Percentiles rank a stretch among this genome's conserved stretches.
These are phyloP conservation scores for Epichloe typhina DNA, from an alignment of 2,329 filamentous ascomycete species.

Conservation along the genomic window DNA sequence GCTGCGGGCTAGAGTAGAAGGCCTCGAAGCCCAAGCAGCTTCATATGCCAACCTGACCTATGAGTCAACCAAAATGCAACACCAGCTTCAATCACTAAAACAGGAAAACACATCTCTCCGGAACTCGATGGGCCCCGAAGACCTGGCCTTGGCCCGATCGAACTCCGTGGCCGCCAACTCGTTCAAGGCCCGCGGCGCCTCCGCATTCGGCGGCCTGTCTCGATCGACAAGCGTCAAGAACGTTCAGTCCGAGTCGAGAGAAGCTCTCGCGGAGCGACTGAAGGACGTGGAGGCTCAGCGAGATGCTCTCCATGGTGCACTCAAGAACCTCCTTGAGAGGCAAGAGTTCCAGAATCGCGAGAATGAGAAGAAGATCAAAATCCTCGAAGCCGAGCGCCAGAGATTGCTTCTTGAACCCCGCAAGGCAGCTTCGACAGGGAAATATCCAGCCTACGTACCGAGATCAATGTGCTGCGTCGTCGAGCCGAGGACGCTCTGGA, in stretches of 20 bases:
- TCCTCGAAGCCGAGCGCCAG: constrained; percentile 67
- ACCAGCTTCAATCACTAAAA: constrained; percentile 63
- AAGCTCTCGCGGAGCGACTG: constrained; percentile 61
- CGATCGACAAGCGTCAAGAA: constrained; percentile 47
- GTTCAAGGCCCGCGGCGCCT: constrained; percentile 25
- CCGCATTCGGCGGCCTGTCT: constrained; percentile 32
- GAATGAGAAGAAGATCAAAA: constrained; percentile 65
- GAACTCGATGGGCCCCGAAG: constrained; percentile 19
- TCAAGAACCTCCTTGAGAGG: constrained; percentile 73
- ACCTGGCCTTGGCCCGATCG: constrained; percentile 39
- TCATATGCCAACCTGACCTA: constrained; percentile 64
- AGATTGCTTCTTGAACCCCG: constrained; percentile 55
- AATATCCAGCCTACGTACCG: constrained; percentile 63
- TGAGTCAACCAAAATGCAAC: constrained; percentile 73
- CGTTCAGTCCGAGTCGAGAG: constrained; percentile 42
- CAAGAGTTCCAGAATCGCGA: constrained; percentile 77
- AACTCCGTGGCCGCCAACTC: constrained; percentile 51
- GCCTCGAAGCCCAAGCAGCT: constrained; percentile 60
- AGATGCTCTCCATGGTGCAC: constrained; percentile 76
- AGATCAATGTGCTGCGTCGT: constrained; percentile 71
- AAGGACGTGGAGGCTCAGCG: constrained; percentile 91
- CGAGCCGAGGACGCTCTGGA: constrained; percentile 89
- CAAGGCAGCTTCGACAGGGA: constrained; percentile 71
- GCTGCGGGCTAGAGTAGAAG: constrained; percentile 62
- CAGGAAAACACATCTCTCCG: constrained; percentile 50